phyloP scores from a whole-genome alignment of 1,284 basidiomycete species.

The Cryptococcus floricola region DNA sequence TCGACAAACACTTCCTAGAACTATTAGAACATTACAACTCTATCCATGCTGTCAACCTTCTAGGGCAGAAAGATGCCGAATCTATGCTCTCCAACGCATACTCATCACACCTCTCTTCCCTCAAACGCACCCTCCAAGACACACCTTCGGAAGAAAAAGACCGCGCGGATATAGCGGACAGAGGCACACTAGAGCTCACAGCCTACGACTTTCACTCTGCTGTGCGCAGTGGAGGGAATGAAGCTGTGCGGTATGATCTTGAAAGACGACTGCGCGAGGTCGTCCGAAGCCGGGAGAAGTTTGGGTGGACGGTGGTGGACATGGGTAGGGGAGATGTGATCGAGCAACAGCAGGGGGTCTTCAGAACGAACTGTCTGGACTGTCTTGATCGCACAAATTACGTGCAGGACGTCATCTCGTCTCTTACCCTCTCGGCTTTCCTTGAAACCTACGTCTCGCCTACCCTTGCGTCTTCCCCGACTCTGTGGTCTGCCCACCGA shows the following conservation, averaged over 20 bases:
- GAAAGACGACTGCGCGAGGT: conserved; percentile 64
- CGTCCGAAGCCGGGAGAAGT: conserved; percentile 65
- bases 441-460: conserved; percentile 37
- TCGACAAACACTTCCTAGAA: conserved; percentile 86
- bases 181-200: conserved; percentile 57
- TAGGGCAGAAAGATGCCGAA: conserved; percentile 89
- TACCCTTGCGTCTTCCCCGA: conserved; percentile 26
- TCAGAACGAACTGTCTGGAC: conserved; percentile 92
- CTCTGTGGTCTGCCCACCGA: conserved; percentile 81
- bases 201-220: conserved; percentile 92
- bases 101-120: conserved; percentile 64
- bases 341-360: conserved; percentile 80
- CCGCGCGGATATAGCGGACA: conserved; percentile 9
- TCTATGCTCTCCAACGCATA: conserved; percentile 78
- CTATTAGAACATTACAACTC: conserved; percentile 76
- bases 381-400: conserved; percentile 98
- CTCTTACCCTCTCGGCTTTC: conserved; percentile 61
- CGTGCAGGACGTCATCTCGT: conserved; percentile 85
- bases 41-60: conserved; percentile 79
- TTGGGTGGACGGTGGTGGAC: conserved; percentile 81
- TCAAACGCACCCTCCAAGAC: conserved; percentile 53
- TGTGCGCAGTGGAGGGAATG: conserved; percentile 79
- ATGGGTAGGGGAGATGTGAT: conserved; percentile 62
- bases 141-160: conserved; percentile 55
- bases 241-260: conserved; percentile 73